A percentile compares a stretch with the other conserved stretches of the same genome.
These are phyloP conservation scores for Ilyonectria robusta DNA, from an alignment of 2,329 filamentous ascomycete genomes.

Conservation along the genomic window DNA sequence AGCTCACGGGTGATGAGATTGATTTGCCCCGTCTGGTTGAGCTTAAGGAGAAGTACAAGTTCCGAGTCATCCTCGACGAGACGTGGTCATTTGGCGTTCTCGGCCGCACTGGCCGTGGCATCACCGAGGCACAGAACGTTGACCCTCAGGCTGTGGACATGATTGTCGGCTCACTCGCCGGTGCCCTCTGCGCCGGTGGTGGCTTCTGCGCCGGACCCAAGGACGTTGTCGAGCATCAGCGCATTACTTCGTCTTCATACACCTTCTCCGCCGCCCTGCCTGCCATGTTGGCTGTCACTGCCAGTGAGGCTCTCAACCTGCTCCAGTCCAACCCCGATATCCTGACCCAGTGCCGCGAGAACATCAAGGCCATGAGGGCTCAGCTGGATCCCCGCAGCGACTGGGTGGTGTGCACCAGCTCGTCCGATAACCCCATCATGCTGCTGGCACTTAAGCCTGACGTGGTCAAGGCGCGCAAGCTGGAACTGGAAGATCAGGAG, in stretches of 20 bases:
- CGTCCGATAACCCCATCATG: constrained; percentile 88
- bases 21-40: constrained; percentile 92
- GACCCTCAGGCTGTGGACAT: constrained; percentile 95
- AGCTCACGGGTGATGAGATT: constrained; percentile 87
- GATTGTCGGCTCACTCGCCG: constrained; percentile 94
- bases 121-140: constrained; percentile 97
- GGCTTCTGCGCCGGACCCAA: constrained; percentile 94
- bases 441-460: constrained; percentile 88
- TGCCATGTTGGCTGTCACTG: constrained; percentile 94
- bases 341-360: constrained; percentile 83
- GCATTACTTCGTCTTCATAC: constrained; percentile 91
- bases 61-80: constrained; percentile 96
- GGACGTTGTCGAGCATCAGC: constrained; percentile 96
- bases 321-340: constrained; percentile 91
- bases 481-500: constrained; percentile 85
- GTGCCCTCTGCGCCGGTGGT: constrained; percentile 90
- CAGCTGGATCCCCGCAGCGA: constrained; percentile 95
- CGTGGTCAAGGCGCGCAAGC: constrained; percentile 77
- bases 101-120: constrained; percentile 88
- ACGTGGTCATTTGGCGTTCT: constrained; percentile 97
- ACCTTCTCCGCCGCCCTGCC: constrained; percentile 96
- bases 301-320: constrained; percentile 89
- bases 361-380: constrained; percentile 86
- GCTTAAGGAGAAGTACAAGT: constrained; percentile 96
- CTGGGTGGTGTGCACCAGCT: constrained; percentile 88